Evolutionary conservation across 805 yeast genomes (phyloP).

Genomic region (Myxozyma melibiosi): DNA sequence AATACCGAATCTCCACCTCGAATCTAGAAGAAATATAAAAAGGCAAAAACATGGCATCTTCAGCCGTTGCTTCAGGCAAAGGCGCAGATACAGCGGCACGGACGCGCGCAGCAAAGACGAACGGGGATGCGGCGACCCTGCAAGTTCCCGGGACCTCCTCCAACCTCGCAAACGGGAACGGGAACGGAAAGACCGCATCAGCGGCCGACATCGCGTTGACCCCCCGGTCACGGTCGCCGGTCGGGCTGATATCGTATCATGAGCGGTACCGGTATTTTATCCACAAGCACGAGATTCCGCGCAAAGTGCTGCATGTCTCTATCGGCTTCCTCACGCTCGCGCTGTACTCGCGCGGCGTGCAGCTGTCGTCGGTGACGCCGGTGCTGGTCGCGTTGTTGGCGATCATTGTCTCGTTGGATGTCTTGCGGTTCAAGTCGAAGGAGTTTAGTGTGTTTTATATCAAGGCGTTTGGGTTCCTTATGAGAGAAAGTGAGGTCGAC

Average conservation of each 20-base stretch:
- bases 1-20: no score
- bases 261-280: constrained; percentile 46
- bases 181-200: neutral
- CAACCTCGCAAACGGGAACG: neutral
- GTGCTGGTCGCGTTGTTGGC: constrained; percentile 61
- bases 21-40: no score
- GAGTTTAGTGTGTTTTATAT: constrained; percentile 70
- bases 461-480: constrained; percentile 69
- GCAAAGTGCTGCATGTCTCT: constrained; percentile 85
- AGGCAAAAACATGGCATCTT: no score
- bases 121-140: neutral
- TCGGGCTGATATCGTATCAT: constrained; percentile 36
- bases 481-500: constrained; percentile 79
- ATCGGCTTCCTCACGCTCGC: constrained; percentile 81
- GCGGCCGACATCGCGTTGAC: constrained; percentile 18
- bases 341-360: constrained; percentile 65
- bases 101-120: neutral
- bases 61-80: constrained; percentile 1
- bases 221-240: constrained; percentile 37
- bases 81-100: no score
- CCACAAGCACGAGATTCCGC: constrained; percentile 82
- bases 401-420: constrained; percentile 62
- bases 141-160: neutral
- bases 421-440: constrained; percentile 62
- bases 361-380: constrained; percentile 57